Percentiles rank a stretch among this genome's conserved stretches.
These are phyloP conservation scores for Berberis thunbergii DNA, from an alignment of 164 flowering plant species.

Conservation along the genomic window DNA sequence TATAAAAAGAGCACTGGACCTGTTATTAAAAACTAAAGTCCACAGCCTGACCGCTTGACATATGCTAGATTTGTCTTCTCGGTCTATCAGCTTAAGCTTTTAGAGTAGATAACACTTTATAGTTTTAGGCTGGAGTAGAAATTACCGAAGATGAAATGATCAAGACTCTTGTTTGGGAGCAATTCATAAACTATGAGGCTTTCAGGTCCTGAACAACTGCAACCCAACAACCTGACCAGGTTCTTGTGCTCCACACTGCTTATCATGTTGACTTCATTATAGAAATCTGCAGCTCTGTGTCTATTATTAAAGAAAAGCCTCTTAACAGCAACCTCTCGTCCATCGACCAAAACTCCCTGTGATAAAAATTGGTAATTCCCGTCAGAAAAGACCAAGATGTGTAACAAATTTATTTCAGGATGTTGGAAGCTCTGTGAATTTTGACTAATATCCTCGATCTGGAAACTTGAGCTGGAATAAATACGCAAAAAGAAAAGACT, in stretches of 20 bases:
- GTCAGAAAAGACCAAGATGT: too few species aligned
- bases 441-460: too few species aligned
- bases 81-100: too few species aligned
- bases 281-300: slow-evolving; percentile 25
- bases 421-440: too few species aligned
- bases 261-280: slow-evolving; percentile 50
- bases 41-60: too few species aligned
- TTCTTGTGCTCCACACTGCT: slow-evolving; percentile 49
- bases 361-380: neutral
- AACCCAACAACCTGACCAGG: slow-evolving; percentile 56
- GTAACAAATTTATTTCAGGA: too few species aligned
- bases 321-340: slow-evolving; percentile 63
- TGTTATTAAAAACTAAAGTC: too few species aligned
- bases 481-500: too few species aligned
- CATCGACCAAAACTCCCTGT: slow-evolving; percentile 55
- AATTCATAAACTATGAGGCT: slow-evolving; percentile 55
- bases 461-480: too few species aligned
- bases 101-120: too few species aligned
- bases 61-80: too few species aligned
- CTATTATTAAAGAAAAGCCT: slow-evolving; percentile 32
- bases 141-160: slow-evolving; percentile 50
- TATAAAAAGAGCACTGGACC: too few species aligned
- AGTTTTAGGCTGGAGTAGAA: neutral
- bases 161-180: slow-evolving; percentile 49
- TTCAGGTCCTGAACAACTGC: slow-evolving; percentile 33